phyloP scores from a whole-genome alignment of 2,329 filamentous ascomycete species.

The Metarhizium guizhouense region DNA sequence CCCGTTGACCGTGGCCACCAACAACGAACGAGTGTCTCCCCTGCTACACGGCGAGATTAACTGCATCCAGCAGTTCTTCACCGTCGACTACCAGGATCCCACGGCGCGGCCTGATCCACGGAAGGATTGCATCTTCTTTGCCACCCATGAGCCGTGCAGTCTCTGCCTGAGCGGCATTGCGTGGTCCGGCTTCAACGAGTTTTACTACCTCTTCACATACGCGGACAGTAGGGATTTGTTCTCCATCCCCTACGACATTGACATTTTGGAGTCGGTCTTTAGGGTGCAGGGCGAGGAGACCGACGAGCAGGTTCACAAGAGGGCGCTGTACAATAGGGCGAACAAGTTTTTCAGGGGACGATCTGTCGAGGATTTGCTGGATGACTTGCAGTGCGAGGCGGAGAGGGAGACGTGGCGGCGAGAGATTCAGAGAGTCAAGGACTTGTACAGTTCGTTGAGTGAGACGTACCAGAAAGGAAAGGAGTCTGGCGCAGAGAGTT shows the following conservation, averaged over 20 bases:
- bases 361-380: constrained; percentile 32
- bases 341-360: constrained; percentile 46
- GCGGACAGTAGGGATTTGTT: constrained; percentile 9
- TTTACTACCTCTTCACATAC: constrained; percentile 52
- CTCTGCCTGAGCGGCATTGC: constrained; percentile 49
- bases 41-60: constrained; percentile 52
- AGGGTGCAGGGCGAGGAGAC: constrained; percentile 34
- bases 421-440: constrained; percentile 40
- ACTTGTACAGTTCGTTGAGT: constrained; percentile 35
- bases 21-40: constrained; percentile 45
- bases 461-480: constrained; percentile 42
- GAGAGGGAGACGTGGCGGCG: constrained; percentile 23
- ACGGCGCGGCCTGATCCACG: too few relatives aligned
- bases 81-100: too few relatives aligned
- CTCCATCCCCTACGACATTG: too few relatives aligned
- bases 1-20: constrained; percentile 25
- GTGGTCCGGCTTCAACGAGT: constrained; percentile 47
- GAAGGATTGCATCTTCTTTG: too few relatives aligned
- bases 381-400: constrained; percentile 23
- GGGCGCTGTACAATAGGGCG: constrained; percentile 42
- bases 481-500: constrained; percentile 29
- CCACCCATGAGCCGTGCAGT: constrained; percentile 50
- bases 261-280: constrained; percentile 39
- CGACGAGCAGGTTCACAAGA: constrained; percentile 24
- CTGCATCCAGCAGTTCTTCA: constrained; percentile 22